Evolutionary conservation across 176 grass and related monocot species (phyloP), one percentile per base, ranked within the genome.

Genomic region (Rhynchospora pubera): DNA sequence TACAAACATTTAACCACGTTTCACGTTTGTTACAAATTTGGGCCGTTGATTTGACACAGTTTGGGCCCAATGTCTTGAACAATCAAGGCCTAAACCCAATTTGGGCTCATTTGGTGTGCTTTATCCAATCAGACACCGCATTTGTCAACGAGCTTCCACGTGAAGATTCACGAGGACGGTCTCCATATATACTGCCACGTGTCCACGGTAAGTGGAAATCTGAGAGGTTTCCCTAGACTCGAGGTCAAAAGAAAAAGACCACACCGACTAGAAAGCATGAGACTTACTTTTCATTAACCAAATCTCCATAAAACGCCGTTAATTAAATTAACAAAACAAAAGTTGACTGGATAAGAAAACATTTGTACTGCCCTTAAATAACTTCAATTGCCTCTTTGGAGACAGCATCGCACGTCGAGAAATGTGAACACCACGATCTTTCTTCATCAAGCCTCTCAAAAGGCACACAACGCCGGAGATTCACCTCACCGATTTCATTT

Each of bases 371-470:
- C 62, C 23, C 79, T 39, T 66, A 4, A 39, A 62, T 67, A 64
- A 12, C 23, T 63, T 28, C 58, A 30, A 48, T 24, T 50, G 15
- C 67, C 65, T 76, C 53, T 66, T 61, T 14, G 13, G 51, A 21
- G 12, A 84, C 82, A 60, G 70, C 57, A 74, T 61, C 66, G 60
- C 83, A 85, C 83, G 74, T 85, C 72, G 45, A 65, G 12, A 53
- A 85, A 79, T 85, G 84, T 85, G 84, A 80, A 67, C 84, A 7
- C 84, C 84, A 85, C 84, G 24, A 79, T 68, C 74, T 47, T 78
- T 39, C 39, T 18, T 8, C 44, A 7, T 46, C 6, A 47, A 22
- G 34, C 39, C 16, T 79, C 28, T 62, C 77, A 30, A 62, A 80
- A 62, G 30, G n/a, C 14, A 79, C 32, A 52, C 69, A 43, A 52